Percentiles rank a stretch among this genome's conserved stretches.
Evolutionary conservation across 1,284 basidiomycete species (phyloP).

Genomic region (Pascua sp.): DNA sequence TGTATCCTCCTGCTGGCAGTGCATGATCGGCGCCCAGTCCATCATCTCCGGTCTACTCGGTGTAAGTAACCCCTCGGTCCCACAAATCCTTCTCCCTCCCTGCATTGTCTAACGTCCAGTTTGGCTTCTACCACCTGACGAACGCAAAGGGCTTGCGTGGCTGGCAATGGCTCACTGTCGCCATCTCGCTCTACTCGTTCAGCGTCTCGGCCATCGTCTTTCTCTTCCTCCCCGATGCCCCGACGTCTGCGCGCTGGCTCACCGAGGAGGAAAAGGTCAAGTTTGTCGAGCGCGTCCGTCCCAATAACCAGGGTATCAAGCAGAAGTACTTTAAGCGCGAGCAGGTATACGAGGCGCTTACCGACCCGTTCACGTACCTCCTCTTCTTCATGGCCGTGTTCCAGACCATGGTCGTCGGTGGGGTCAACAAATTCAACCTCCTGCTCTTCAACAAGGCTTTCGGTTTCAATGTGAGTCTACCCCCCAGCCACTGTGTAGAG

Average conservation of each 20-base stretch:
- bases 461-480: constrained; percentile 15
- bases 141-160: constrained; percentile 10
- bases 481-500: too few species aligned
- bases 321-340: constrained; percentile 24
- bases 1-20: constrained; percentile 6
- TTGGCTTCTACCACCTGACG: constrained; percentile 3
- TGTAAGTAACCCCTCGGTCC: too few species aligned
- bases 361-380: constrained; percentile 29
- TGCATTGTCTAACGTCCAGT: not conserved
- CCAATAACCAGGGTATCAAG: constrained; percentile 39
- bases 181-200: constrained; percentile 22
- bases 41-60: constrained; percentile 9
- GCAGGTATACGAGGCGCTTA: constrained; percentile 28
- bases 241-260: constrained; percentile 31
- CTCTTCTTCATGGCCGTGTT: constrained; percentile 31
- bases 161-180: constrained; percentile 36
- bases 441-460: constrained; percentile 27
- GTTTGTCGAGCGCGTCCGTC: constrained; percentile 36
- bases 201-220: constrained; percentile 16
- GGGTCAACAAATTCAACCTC: constrained; percentile 25
- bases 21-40: constrained; percentile 17
- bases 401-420: constrained; percentile 35
- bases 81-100: too few species aligned
- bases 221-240: constrained; percentile 32
- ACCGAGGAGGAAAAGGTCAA: constrained; percentile 26